Evolutionary conservation across 768 basidiomycete species (phyloP).

Genomic region (Pleurotus tuoliensis): DNA sequence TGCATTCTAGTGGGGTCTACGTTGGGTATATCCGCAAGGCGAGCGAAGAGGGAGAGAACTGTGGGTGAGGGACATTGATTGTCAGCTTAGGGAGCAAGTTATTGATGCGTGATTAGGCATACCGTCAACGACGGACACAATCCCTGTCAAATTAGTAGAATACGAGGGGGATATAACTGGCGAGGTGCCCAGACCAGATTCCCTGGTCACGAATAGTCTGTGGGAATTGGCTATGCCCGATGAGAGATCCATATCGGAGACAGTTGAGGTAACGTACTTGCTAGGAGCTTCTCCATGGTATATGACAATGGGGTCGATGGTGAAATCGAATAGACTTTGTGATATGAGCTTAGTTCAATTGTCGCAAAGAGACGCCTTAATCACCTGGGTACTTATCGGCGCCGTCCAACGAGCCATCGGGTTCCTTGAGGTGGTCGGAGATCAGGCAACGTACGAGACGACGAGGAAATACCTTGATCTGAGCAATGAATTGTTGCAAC

Average conservation of each 20-base stretch:
- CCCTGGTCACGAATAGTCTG: slow-evolving; percentile 73
- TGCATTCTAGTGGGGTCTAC: slow-evolving; percentile 78
- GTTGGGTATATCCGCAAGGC: slow-evolving; percentile 64
- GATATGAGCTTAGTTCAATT: background rate
- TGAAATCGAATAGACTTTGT: slow-evolving; percentile 69
- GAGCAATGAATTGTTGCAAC: slow-evolving; percentile 63
- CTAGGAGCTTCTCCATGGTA: slow-evolving; percentile 76
- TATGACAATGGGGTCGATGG: slow-evolving; percentile 61
- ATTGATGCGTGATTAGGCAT: slow-evolving; percentile 19
- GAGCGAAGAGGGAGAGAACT: slow-evolving; percentile 82
- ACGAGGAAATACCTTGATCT: slow-evolving; percentile 55
- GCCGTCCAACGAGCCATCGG: slow-evolving; percentile 76
- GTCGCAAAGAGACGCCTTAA: background rate
- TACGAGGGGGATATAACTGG: slow-evolving; percentile 39
- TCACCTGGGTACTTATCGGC: slow-evolving; percentile 75
- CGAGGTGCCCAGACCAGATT: slow-evolving; percentile 40
- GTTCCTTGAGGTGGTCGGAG: slow-evolving; percentile 36
- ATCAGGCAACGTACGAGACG: background rate
- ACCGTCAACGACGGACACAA: slow-evolving; percentile 86
- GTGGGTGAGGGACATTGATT: background rate
- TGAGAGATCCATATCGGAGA: background rate
- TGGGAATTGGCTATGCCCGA: slow-evolving; percentile 64
- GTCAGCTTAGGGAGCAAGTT: background rate
- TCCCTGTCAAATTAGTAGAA: slow-evolving; percentile 56
- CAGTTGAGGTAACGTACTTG: slow-evolving; percentile 49